Base-by-base conservation (phyloP, 2,329 filamentous ascomycete genomes). In the Lojkania enalia region DNA sequence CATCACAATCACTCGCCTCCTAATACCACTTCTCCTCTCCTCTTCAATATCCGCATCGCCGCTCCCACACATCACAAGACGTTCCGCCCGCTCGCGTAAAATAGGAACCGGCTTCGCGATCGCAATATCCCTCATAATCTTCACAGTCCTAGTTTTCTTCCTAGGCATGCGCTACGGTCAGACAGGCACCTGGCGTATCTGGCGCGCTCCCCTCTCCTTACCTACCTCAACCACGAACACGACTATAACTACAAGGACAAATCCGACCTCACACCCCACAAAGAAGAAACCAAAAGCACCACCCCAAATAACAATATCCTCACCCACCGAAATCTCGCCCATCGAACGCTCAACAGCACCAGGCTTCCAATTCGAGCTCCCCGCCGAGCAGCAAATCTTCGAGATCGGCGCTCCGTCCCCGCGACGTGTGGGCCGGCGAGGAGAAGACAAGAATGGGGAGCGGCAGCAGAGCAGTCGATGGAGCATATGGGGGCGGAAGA, bases 131-230 rank as follows among this genome's bases (percentile, higher is more conserved):
- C 9, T 48, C 31, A 11, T 51, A 1, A 4, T 54, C 5, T 43
- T 54, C n/a, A 36, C 44, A 5, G 33, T 23, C n/a, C 13, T 48
- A n/a, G 46, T 51, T 37, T 51, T 51, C 32, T 51, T 46, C 14
- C 42, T 54, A 15, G 51, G 51, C 21, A 48, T 46, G 38, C 38
- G 12, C n/a, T 45, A 44, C 19, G 48, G 46, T 18, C 44, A 42
- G 20, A 42, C 35, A 9, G 44, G 41, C 12, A 29, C 23, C 19
- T 51, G 51, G 51, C 39, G 43, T 14, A 29, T 14, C 18, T 35
- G 36, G 44, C 38, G 44, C 5, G 9, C 5, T 15, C 16, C 19
- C 9, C 11, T 19, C 9, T 7, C 15, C 9, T 16, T 15, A 9
- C 21, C 33, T 21, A 5, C 18, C 5, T 15, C 33, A 5, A 6